Evolutionary conservation across 352 stramenopile species (phyloP).

Genomic region (Phytophthora citricola): DNA sequence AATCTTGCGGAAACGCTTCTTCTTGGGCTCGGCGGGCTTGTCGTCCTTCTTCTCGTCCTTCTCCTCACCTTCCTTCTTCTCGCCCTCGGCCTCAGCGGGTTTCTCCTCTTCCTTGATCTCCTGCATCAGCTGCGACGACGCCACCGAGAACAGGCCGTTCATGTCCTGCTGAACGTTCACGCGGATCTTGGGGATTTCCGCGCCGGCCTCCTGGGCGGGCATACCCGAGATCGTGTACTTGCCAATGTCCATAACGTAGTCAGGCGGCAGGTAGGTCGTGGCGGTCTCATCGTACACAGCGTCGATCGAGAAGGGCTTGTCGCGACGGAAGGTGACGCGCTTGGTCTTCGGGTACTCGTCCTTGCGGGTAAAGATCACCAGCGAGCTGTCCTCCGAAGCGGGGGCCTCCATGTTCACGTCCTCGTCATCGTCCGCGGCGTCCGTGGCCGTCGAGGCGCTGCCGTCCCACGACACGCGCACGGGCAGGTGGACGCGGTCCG

Average conservation of each 20-base stretch:
- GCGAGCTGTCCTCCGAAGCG: slow-evolving; percentile 67
- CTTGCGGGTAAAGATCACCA: slow-evolving; percentile 96
- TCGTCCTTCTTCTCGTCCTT: slow-evolving; percentile 80
- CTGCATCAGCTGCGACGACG: slow-evolving; percentile 97
- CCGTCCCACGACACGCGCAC: slow-evolving; percentile 95
- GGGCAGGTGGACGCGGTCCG: slow-evolving; percentile 90
- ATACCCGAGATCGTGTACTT: slow-evolving; percentile 95
- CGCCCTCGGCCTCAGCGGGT: slow-evolving; percentile 59
- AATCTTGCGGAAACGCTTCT: slow-evolving; percentile 96
- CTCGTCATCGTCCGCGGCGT: slow-evolving; percentile 79
- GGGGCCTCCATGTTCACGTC: slow-evolving; percentile 82
- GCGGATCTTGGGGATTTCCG: slow-evolving; percentile 92
- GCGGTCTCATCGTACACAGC: slow-evolving; percentile 90
- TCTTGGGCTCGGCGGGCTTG: slow-evolving; percentile 84
- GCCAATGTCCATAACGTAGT: slow-evolving; percentile 85
- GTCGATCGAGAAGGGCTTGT: slow-evolving; percentile 93
- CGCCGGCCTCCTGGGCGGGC: slow-evolving; percentile 64
- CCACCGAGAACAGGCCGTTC: slow-evolving; percentile 95
- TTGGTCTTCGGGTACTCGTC: slow-evolving; percentile 98
- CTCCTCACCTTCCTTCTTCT: slow-evolving; percentile 62
- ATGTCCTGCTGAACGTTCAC: slow-evolving; percentile 99
- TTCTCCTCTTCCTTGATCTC: slow-evolving; percentile 94
- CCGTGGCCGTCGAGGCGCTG: slow-evolving; percentile 50
- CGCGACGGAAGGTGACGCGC: slow-evolving; percentile 95
- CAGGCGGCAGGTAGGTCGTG: slow-evolving; percentile 63